Evolutionary conservation across 1,284 basidiomycete genomes (phyloP), one percentile per base, ranked within the genome.

Genomic region (Fistulinella staudtii): DNA sequence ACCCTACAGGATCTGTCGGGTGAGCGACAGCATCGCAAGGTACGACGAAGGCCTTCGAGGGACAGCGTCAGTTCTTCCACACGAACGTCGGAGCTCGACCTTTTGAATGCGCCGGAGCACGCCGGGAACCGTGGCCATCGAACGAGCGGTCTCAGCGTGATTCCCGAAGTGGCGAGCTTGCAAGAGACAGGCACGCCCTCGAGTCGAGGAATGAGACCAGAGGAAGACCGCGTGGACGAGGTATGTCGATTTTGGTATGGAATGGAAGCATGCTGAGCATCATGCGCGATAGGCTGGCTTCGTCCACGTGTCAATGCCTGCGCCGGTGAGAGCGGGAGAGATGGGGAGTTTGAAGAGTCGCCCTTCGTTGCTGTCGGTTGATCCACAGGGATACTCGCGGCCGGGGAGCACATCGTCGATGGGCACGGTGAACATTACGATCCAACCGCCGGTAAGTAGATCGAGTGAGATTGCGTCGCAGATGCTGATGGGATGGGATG

Each of bases 231-330:
- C 28, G 60, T 57, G 45, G 61, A 67, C 43, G 61, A 63, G 53
- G 61, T 63, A 11, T 58, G 40, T 39, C 17, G 1, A n/a, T 43
- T 44, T 5, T 37, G 23, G 30, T 28, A 21, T 25, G 40, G 18
- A 36, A 18, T 18, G n/a, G 37, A 8, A 29, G 20, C 45, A 41
- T 42, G 45, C 47, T 45, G 37, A 51, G 18, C 21, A 38, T 7
- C 36, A 39, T 18, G 20, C 15, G 21, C 21, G 38, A 40, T 25
- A 63, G 61, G 57, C 59, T 37, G 61, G 61, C 39, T 63, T 63
- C 43, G 64, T 63, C 33, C 61, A 63, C 52, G 61, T 63, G 52
- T 64, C 63, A 0, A 65, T 66, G 59, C 61, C 61, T 8, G 49
- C 51, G 33, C 59, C 63, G 4, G 39, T 62, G 43, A 55, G 36